These are phyloP conservation scores for Passiflora organensis DNA, from an alignment of 345 rosid species.

Conservation along the genomic window DNA sequence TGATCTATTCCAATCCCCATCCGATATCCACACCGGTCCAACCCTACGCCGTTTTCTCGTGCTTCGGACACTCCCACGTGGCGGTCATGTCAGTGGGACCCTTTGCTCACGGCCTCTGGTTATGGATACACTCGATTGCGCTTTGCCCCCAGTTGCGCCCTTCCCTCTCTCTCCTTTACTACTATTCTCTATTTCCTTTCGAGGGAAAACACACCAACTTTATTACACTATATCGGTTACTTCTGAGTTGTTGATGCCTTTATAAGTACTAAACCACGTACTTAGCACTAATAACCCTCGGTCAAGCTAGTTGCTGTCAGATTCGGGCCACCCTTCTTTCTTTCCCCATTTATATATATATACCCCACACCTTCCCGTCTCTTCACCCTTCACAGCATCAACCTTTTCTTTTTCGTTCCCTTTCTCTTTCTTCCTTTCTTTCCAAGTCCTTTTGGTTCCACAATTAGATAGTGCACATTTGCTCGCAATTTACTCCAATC, in stretches of 20 bases:
- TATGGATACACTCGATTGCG: slow-evolving; percentile 29
- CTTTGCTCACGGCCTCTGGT: slow-evolving; percentile 32
- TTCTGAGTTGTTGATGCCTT: too few relatives aligned
- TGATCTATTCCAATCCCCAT: neutral
- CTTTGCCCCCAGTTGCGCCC: slow-evolving; percentile 1
- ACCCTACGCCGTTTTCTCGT: slow-evolving; percentile 14
- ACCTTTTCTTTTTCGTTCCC: too few relatives aligned
- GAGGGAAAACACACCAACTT: too few relatives aligned
- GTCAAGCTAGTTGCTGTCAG: slow-evolving; percentile 6
- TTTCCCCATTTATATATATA: slow-evolving; percentile 8
- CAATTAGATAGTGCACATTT: neutral
- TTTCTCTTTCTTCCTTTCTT: neutral
- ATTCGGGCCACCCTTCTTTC: slow-evolving; percentile 8
- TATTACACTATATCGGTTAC: too few relatives aligned
- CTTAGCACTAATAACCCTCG: neutral
- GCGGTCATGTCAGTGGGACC: slow-evolving; percentile 51
- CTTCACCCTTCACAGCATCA: neutral
- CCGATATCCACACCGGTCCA: neutral
- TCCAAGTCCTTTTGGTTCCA: neutral
- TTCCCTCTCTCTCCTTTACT: slow-evolving; percentile 13
- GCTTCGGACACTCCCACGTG: slow-evolving; percentile 48
- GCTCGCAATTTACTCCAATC: too few relatives aligned
- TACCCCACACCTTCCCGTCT: slow-evolving; percentile 7
- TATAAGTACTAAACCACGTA: neutral
- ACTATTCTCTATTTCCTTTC: too few relatives aligned